phyloP scores from a whole-genome alignment of 257 asterid genomes.

The Solanum neorickii region DNA sequence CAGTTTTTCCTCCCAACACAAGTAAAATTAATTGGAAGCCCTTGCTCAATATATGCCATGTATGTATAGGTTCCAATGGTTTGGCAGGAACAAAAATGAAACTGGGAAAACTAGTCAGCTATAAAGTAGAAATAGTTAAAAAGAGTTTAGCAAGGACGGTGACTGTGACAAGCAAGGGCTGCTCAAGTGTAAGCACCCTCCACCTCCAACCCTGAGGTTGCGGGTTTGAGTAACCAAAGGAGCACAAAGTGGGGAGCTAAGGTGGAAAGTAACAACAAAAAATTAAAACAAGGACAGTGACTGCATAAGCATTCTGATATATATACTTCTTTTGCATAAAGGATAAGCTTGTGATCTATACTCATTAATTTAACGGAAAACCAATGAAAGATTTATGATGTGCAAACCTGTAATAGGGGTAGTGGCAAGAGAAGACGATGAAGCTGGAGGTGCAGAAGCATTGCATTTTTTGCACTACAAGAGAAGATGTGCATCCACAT shows the following conservation, averaged over 20 bases:
- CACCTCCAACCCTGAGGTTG: neutral
- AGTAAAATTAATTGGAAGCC: neutral
- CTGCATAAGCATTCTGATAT: neutral
- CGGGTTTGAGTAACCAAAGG: neutral
- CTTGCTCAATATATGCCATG: neutral
- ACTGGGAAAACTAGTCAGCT: neutral
- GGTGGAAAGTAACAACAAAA: neutral
- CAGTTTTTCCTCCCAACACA: neutral
- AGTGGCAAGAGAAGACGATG: constrained; percentile 44
- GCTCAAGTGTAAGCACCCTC: neutral
- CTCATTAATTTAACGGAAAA: neutral
- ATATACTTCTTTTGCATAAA: neutral
- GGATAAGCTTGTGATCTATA: neutral
- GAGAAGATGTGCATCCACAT: constrained; percentile 13
- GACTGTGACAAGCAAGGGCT: neutral
- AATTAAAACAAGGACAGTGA: neutral
- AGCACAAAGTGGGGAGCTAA: neutral
- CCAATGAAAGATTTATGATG: neutral
- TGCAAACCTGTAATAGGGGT: constrained; percentile 48
- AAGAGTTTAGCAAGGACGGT: neutral
- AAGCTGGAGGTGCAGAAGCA: constrained; percentile 38
- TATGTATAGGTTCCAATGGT: neutral
- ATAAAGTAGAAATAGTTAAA: neutral
- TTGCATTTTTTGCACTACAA: constrained; percentile 84
- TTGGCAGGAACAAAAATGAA: neutral